A percentile compares a stretch with the other conserved stretches of the same genome.
phyloP scores from a whole-genome alignment of 768 basidiomycete species.

The Nevesoporus exiguus region DNA sequence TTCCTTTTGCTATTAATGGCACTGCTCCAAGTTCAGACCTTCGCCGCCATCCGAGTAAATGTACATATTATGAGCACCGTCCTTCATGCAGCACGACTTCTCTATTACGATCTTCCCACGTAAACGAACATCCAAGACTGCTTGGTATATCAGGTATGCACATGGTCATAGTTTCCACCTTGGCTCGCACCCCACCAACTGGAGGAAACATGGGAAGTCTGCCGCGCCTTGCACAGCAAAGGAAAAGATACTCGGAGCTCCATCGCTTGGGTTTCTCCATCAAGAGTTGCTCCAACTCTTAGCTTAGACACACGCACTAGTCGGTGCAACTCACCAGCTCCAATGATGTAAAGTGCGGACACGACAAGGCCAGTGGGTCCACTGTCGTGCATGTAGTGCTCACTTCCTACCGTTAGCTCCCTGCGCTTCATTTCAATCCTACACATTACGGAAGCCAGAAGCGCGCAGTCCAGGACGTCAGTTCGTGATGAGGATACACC shows the following conservation, averaged over 20 bases:
- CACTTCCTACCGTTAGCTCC: too few species aligned
- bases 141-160: constrained; percentile 16
- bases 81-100: neutral
- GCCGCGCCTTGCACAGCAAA: constrained; percentile 51
- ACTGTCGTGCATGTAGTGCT: too few species aligned
- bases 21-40: neutral
- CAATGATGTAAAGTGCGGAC: constrained; percentile 65
- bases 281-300: constrained; percentile 25
- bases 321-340: constrained; percentile 42
- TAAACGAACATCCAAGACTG: neutral
- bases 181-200: constrained; percentile 60
- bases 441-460: too few species aligned
- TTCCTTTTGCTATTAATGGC: neutral
- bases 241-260: constrained; percentile 48
- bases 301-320: neutral
- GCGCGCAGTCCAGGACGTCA: too few species aligned
- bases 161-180: constrained; percentile 38
- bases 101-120: neutral
- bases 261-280: constrained; percentile 49
- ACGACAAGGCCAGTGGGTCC: too few species aligned
- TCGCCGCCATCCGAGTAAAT: too few species aligned
- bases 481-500: too few species aligned
- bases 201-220: constrained; percentile 45
- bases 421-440: too few species aligned
- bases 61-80: too few species aligned